These are phyloP conservation scores for Colletotrichum musae DNA, from an alignment of 2,329 filamentous ascomycete species.

Conservation along the genomic window DNA sequence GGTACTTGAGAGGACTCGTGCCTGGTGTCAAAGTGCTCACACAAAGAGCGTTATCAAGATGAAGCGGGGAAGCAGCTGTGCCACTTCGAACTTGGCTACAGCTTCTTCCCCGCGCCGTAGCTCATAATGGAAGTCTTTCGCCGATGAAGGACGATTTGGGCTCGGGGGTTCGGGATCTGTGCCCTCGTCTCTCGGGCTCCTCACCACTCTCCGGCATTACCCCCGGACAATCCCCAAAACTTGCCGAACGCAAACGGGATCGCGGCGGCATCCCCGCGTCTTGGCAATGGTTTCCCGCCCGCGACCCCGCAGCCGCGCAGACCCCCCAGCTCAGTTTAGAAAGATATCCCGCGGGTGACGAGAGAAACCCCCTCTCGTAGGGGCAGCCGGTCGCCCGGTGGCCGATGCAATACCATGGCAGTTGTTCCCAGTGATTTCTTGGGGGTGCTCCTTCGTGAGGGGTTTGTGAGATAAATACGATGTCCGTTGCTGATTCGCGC, in stretches of 20 bases:
- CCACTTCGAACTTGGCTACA: not conserved
- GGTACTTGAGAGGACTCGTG: not conserved
- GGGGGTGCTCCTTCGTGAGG: slow-evolving; percentile 11
- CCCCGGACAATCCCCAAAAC: not conserved
- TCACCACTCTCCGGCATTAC: not conserved
- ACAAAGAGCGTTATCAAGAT: not conserved
- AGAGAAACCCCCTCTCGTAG: not conserved
- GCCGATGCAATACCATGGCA: not conserved
- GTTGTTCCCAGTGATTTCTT: slow-evolving; percentile 18
- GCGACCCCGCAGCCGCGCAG: slow-evolving; percentile 33
- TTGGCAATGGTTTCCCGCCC: slow-evolving; percentile 31
- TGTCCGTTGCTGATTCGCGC: not conserved
- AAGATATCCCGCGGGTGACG: slow-evolving; percentile 35
- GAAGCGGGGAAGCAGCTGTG: slow-evolving; percentile 1
- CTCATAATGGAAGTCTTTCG: slow-evolving; percentile 19
- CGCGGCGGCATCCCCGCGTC: slow-evolving; percentile 27
- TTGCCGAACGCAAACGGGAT: slow-evolving; percentile 9
- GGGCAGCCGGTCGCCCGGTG: slow-evolving; percentile 21
- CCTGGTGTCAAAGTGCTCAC: not conserved
- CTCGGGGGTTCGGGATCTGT: slow-evolving; percentile 34
- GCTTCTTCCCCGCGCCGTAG: slow-evolving; percentile 14
- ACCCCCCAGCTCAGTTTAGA: slow-evolving; percentile 11
- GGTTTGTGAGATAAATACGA: slow-evolving; percentile 26
- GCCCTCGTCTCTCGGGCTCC: not conserved
- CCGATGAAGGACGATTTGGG: not conserved